Conservation (phyloP, 495 filamentous ascomycete genomes). For the Penicillium canescens region DNA sequence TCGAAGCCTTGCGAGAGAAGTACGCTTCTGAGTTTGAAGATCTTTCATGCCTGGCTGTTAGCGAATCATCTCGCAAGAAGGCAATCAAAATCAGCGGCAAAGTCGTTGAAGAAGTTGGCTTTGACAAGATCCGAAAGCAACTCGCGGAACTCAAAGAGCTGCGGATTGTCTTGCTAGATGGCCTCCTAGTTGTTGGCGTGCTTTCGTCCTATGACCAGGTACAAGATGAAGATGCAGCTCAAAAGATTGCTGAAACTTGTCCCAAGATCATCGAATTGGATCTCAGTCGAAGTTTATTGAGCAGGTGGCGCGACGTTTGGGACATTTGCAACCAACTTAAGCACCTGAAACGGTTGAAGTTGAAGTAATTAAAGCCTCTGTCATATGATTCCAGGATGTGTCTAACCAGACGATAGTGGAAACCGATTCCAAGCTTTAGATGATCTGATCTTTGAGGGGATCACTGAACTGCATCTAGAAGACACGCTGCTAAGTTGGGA, state of each 20-base stretch:
- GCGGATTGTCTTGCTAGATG: conserved; percentile 79
- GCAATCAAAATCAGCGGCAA: conserved; percentile 78
- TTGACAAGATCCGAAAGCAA: conserved; percentile 85
- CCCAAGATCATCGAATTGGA: conserved; percentile 78
- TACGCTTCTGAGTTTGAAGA: conserved; percentile 63
- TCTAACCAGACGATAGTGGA: conserved; percentile 54
- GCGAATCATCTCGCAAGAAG: conserved; percentile 31
- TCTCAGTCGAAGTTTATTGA: conserved; percentile 80
- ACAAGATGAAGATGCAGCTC: conserved; percentile 26
- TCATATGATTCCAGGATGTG: neutral
- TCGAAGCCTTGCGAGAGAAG: conserved; percentile 78
- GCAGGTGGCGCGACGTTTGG: conserved; percentile 61
- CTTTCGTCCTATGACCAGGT: conserved; percentile 33
- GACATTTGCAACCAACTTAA: conserved; percentile 68
- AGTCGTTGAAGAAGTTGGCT: conserved; percentile 91
- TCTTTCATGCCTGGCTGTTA: conserved; percentile 13
- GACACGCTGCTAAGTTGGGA: conserved; percentile 73
- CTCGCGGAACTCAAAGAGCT: conserved; percentile 76
- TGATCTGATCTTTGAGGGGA: conserved; percentile 48
- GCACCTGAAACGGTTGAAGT: conserved; percentile 59
- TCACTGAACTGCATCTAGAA: conserved; percentile 72
- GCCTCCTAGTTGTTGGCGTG: conserved; percentile 56
- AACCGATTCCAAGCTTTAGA: conserved; percentile 67
- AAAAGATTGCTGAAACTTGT: conserved; percentile 38
- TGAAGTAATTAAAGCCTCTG: conserved; percentile 58